A percentile compares a stretch with the other conserved stretches of the same genome.
These are phyloP conservation scores for Tolypocladium ophioglossoides DNA, from an alignment of 2,329 filamentous ascomycete species.

Conservation along the genomic window DNA sequence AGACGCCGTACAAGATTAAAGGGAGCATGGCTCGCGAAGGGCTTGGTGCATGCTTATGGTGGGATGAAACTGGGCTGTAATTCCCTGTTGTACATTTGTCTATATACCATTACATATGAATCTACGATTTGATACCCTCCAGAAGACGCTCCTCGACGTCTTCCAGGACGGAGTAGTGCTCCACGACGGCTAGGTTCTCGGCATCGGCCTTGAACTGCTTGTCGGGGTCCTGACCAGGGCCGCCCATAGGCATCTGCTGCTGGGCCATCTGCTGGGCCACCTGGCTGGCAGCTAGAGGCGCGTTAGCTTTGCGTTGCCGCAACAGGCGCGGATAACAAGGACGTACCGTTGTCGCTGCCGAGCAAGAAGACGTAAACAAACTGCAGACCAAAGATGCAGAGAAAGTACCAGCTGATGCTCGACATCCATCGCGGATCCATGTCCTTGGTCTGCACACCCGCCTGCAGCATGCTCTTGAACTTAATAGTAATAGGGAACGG, in stretches of 20 bases:
- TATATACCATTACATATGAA: conserved; percentile 11
- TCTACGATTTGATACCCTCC: conserved; percentile 33
- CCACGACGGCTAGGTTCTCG: conserved; percentile 90
- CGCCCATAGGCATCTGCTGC: conserved; percentile 51
- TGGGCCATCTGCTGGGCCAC: conserved; percentile 82
- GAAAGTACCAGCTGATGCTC: conserved; percentile 96
- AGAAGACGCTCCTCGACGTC: conserved; percentile 79
- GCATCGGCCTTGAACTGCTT: conserved; percentile 90
- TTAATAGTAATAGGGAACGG: conserved; percentile 96
- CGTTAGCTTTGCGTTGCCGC: conserved; percentile 6
- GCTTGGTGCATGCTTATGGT: conserved; percentile 54
- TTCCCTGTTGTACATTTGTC: conserved; percentile 9
- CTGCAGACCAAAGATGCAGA: conserved; percentile 93
- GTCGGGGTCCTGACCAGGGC: conserved; percentile 85
- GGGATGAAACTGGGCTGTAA: conserved; percentile 30
- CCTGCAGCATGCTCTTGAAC: conserved; percentile 99
- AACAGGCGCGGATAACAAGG: not conserved
- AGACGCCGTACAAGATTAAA: conserved; percentile 61
- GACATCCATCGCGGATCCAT: conserved; percentile 98
- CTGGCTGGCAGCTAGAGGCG: conserved; percentile 65
- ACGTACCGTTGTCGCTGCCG: conserved; percentile 86
- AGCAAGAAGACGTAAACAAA: conserved; percentile 96
- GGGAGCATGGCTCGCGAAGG: conserved; percentile 54
- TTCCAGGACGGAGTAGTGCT: conserved; percentile 86
- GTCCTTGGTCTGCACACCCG: conserved; percentile 88